These are phyloP conservation scores for Phytopythium oedochilum DNA, from an alignment of 352 stramenopile species.

Conservation along the genomic window DNA sequence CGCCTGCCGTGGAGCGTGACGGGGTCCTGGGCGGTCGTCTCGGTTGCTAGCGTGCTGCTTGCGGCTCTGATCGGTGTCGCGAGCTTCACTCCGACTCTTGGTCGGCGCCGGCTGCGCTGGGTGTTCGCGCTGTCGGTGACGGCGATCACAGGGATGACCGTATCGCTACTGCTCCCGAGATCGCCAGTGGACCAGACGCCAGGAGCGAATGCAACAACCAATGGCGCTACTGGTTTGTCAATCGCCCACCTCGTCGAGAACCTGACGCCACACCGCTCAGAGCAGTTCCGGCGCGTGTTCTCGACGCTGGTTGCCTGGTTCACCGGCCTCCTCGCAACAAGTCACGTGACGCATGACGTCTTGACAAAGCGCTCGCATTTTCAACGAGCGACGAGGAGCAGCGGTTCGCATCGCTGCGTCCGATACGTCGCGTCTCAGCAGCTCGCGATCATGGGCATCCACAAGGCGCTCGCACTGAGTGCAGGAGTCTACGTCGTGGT, in stretches of 20 bases:
- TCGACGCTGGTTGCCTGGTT: conserved; percentile 39
- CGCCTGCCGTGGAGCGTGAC: conserved; percentile 30
- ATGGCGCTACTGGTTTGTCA: conserved; percentile 7
- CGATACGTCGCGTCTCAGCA: conserved; percentile 9
- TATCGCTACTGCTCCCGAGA: conserved; percentile 29
- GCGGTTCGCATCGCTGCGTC: neutral
- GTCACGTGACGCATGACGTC: conserved; percentile 17
- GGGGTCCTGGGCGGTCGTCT: conserved; percentile 26
- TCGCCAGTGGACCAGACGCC: neutral
- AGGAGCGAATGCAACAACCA: neutral
- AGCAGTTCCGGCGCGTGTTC: conserved; percentile 28
- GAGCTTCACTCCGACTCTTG: conserved; percentile 9
- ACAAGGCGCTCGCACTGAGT: conserved; percentile 36
- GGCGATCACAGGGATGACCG: conserved; percentile 25
- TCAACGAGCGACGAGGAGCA: neutral
- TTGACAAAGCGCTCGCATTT: neutral
- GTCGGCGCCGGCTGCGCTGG: conserved; percentile 8
- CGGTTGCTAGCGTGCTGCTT: conserved; percentile 25
- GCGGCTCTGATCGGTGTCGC: conserved; percentile 10
- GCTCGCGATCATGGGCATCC: conserved; percentile 30
- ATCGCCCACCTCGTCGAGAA: conserved; percentile 23
- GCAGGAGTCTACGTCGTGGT: conserved; percentile 28
- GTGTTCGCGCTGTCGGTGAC: conserved; percentile 35
- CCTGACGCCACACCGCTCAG: conserved; percentile 6
- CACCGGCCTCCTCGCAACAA: conserved; percentile 31